Percentiles rank a stretch among this genome's conserved stretches.
These are phyloP conservation scores for Diversispora eburnea DNA, from an alignment of 192 early-diverging fungal genomes.

Conservation along the genomic window DNA sequence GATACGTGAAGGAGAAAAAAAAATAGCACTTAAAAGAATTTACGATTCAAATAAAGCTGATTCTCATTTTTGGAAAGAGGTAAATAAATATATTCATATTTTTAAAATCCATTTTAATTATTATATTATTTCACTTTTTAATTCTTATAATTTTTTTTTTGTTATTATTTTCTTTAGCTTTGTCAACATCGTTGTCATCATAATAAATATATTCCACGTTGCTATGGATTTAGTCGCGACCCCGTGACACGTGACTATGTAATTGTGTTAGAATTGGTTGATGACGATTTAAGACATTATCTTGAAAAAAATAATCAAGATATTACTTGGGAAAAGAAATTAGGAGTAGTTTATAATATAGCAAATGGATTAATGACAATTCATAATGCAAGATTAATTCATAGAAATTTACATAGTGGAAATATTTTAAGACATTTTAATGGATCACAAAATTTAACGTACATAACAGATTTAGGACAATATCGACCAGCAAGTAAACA, in stretches of 20 bases:
- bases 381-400: conserved; percentile 17
- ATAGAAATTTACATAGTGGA: conserved; percentile 18
- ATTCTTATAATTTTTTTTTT: neutral
- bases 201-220: conserved; percentile 3
- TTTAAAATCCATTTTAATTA: neutral
- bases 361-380: conserved; percentile 17
- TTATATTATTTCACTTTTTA: neutral
- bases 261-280: conserved; percentile 7
- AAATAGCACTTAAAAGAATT: conserved; percentile 1
- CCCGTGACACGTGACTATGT: conserved; percentile 3
- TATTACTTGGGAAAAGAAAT: conserved; percentile 16
- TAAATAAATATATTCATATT: neutral
- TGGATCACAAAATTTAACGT: conserved; percentile 8
- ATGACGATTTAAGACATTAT: conserved; percentile 1
- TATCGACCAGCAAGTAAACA: neutral
- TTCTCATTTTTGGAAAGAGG: conserved; percentile 10
- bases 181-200: neutral
- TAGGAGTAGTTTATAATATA: conserved; percentile 13
- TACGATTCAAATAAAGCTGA: neutral
- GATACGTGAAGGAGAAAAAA: conserved; percentile 16
- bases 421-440: conserved; percentile 23
- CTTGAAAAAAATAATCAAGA: neutral
- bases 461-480: conserved; percentile 15
- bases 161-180: conserved; percentile 2
- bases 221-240: conserved; percentile 7